These are phyloP conservation scores for Penicillium soppii DNA, from an alignment of 495 filamentous ascomycete genomes.

Conservation along the genomic window DNA sequence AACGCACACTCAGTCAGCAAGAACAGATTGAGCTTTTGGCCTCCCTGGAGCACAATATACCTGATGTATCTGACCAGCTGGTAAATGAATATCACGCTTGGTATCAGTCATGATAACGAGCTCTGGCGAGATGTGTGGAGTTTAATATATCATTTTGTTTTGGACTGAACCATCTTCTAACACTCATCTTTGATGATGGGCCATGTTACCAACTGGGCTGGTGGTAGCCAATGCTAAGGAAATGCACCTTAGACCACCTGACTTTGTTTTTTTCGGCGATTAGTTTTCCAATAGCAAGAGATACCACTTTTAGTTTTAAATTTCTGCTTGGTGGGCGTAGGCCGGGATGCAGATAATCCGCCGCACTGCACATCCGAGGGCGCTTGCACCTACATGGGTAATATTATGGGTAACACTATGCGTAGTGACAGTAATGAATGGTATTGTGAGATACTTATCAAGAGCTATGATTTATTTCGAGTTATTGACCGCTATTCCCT, in stretches of 20 bases:
- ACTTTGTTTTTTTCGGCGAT: not conserved
- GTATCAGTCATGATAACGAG: constrained; percentile 53
- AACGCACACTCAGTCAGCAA: constrained; percentile 65
- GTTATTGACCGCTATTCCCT: too few relatives aligned
- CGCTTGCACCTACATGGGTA: too few relatives aligned
- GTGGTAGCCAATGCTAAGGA: not conserved
- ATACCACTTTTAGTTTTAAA: not conserved
- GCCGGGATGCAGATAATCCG: not conserved
- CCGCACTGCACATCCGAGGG: too few relatives aligned
- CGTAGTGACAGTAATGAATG: too few relatives aligned
- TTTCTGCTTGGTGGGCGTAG: not conserved
- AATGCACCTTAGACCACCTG: constrained; percentile 1
- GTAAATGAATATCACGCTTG: constrained; percentile 61
- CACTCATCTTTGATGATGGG: not conserved
- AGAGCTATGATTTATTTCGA: too few relatives aligned
- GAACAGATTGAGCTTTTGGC: constrained; percentile 72
- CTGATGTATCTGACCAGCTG: constrained; percentile 44
- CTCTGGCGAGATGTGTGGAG: too few relatives aligned
- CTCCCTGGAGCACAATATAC: constrained; percentile 61
- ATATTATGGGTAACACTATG: too few relatives aligned
- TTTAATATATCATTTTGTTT: too few relatives aligned
- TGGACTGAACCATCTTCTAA: constrained; percentile 5
- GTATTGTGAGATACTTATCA: too few relatives aligned
- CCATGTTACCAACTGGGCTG: constrained; percentile 4
- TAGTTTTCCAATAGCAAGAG: not conserved